Conservation (phyloP, 257 asterid genomes). For the Jacaranda copaia region DNA sequence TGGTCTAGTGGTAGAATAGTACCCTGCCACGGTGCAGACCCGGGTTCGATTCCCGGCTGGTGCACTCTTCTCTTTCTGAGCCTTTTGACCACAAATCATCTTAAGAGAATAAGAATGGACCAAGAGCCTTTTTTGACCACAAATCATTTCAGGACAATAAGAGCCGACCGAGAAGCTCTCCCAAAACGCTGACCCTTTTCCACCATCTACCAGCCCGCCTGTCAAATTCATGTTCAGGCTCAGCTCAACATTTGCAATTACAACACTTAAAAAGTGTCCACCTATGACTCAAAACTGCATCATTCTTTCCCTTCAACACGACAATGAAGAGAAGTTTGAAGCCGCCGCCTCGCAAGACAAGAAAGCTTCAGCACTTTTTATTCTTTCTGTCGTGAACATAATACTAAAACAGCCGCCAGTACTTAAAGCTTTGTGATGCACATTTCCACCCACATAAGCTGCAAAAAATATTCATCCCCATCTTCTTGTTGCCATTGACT, state of each 20-base stretch:
- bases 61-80: conserved; percentile 35
- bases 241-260: too few species aligned
- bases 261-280: too few species aligned
- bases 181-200: too few species aligned
- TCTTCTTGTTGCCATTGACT: not conserved
- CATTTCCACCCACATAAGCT: not conserved
- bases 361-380: not conserved
- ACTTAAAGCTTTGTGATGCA: not conserved
- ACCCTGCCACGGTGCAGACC: conserved; percentile 86
- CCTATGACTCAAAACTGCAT: too few species aligned
- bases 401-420: not conserved
- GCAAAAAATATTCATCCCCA: not conserved
- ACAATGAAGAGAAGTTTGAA: not conserved
- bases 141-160: too few species aligned
- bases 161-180: too few species aligned
- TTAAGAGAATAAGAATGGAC: too few species aligned
- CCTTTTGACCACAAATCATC: too few species aligned
- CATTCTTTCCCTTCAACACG: not conserved
- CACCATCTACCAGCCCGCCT: too few species aligned
- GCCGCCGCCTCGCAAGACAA: conserved; percentile 5
- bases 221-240: too few species aligned
- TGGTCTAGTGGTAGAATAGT: conserved; percentile 70
- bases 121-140: too few species aligned
- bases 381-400: not conserved
- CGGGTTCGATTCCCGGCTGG: conserved; percentile 85